Percentiles rank a stretch among this genome's conserved stretches.
These are phyloP conservation scores for Penicillium sp. DNA, from an alignment of 2,329 filamentous ascomycete genomes.

Conservation along the genomic window DNA sequence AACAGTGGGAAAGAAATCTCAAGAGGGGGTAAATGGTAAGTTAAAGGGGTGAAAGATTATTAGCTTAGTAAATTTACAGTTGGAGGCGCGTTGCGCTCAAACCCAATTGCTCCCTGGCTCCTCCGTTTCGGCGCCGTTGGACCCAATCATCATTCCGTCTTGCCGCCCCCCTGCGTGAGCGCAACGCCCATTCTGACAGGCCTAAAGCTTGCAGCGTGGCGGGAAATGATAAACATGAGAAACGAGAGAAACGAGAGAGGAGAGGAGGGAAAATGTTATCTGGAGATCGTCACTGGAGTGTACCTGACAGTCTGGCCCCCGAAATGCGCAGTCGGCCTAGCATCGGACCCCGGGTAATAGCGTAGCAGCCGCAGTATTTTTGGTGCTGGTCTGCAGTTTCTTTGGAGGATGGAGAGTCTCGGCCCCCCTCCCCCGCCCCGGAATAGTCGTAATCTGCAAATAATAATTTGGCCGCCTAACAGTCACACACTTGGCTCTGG, in stretches of 20 bases:
- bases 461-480: conserved; percentile 17
- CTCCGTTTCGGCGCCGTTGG: neutral
- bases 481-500: conserved; percentile 18
- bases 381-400: neutral
- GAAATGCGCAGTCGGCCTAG: neutral
- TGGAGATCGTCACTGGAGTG: neutral
- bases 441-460: neutral
- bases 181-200: conserved; percentile 7
- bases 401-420: neutral
- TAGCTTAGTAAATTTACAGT: too few relatives aligned
- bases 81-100: neutral
- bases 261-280: too few relatives aligned
- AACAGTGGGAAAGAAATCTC: neutral
- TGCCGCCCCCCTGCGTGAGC: conserved; percentile 4
- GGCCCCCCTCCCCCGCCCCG: neutral
- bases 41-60: neutral
- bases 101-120: neutral
- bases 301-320: neutral
- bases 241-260: neutral
- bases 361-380: neutral
- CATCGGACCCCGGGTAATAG: too few relatives aligned
- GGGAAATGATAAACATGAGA: neutral
- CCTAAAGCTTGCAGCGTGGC: neutral
- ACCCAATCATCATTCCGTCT: neutral
- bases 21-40: neutral